Evolutionary conservation across 768 basidiomycete species (phyloP), one percentile per base, ranked within the genome.

Genomic region (Leccinum imitatum): DNA sequence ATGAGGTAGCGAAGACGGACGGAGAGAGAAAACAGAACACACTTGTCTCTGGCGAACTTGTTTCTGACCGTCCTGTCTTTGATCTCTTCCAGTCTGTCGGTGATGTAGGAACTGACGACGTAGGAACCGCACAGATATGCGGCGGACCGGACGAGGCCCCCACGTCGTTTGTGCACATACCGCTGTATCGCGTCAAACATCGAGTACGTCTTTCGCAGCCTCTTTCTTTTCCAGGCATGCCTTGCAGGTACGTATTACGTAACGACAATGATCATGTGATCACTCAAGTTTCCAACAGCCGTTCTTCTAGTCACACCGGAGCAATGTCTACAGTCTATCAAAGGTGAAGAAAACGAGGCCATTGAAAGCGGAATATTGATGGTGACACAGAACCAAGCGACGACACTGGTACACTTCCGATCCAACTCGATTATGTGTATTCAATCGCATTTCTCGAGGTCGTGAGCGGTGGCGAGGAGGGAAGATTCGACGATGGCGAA

Each of bases 121-220:
- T 93, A 95, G 31, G 83, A 75, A 6, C 85, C 85, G 6, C 87
- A 88, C 31, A 76, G 73, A 50, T 87, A 75, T 3, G 79, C 79
- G 1, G 79, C 82, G 5, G 81, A 75, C 67, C 83, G 83, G 4
- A 77, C 59, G 31, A 90, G 53, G 0, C 78, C 77, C 2, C 66
- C 65, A 44, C 83, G 77, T 10, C 83, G 79, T 31, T 84, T 77
- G 59, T 76, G 77, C 58, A 87, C 66, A 71, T 81, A 87, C 53
- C 73, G 76, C 55, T 75, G 75, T 23, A 84, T 63, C 41, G 75
- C 65, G 53, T 75, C 61, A 47, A 84, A 65, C 84, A 85, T 85
- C 15, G 61, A 13, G 37, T 33, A 21, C 44, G 39, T 30, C 27
- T 44, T 9, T 27, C 17, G 14, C 50, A 31, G 9, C 30, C 50